Conservation (phyloP, 2,329 filamentous ascomycete genomes). For the Alternaria panax region DNA sequence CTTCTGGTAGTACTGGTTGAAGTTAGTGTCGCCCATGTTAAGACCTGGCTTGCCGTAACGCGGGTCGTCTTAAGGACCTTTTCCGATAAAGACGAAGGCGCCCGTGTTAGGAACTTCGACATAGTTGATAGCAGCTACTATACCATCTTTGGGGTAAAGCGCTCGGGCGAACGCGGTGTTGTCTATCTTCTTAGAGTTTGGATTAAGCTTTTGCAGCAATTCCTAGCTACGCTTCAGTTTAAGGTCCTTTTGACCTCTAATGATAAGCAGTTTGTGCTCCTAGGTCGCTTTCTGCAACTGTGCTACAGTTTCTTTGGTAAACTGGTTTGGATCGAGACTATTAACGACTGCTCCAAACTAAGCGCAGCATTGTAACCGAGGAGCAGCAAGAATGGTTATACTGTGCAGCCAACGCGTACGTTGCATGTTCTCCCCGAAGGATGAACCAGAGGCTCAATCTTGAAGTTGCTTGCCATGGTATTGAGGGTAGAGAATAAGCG, state of each 20-base stretch:
- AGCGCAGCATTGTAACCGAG: background rate
- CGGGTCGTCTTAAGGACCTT: constrained; percentile 6
- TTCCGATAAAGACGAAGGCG: constrained; percentile 7
- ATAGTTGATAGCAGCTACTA: background rate
- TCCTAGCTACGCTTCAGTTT: constrained; percentile 6
- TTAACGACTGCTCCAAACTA: constrained; percentile 8
- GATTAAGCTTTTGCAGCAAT: constrained; percentile 3
- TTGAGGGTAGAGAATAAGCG: background rate
- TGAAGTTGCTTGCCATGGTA: constrained; percentile 9
- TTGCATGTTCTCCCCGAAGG: constrained; percentile 9
- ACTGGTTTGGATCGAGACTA: constrained; percentile 8
- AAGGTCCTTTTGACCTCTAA: constrained; percentile 8
- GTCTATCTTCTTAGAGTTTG: constrained; percentile 5
- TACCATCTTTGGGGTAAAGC: constrained; percentile 1
- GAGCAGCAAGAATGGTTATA: background rate
- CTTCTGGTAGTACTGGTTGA: constrained; percentile 6
- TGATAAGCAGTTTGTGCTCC: constrained; percentile 8
- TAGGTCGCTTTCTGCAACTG: constrained; percentile 7
- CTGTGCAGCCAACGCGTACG: background rate
- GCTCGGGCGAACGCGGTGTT: constrained; percentile 5
- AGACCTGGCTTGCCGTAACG: constrained; percentile 8
- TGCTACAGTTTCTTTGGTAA: constrained; percentile 1
- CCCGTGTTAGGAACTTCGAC: constrained; percentile 8
- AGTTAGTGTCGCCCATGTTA: constrained; percentile 5
- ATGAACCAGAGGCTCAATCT: constrained; percentile 9